Evolutionary conservation across 768 basidiomycete genomes (phyloP), one percentile per base, ranked within the genome.

Genomic region (Mycena filopes): DNA sequence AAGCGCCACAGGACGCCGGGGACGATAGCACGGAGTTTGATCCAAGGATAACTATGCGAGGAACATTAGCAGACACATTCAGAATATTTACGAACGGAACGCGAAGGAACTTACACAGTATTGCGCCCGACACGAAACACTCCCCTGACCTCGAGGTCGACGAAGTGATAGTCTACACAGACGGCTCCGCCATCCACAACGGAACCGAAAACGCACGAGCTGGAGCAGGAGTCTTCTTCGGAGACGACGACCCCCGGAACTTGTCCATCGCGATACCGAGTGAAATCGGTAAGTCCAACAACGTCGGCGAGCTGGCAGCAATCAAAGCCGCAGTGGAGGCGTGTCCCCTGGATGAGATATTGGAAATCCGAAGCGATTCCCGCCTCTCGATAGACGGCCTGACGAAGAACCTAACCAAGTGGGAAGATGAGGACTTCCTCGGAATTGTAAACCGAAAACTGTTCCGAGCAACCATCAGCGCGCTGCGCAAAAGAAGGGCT

Each of bases 291-390:
- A 31, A n/a, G 21, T 60, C 59, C 4, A 60, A 60, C 47, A 21
- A 60, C 3, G 49, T 51, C 15, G 59, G 59, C 16, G 59, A 60
- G 29, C 13, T 60, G 11, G 47, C 33, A 1, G 47, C 59, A 6
- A 38, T 60, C 11, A 60, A 60, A 23, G 47, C 50, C 2, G 47
- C 38, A 5, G 29, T 46, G 2, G 59, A 60, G 25, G 50, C 8
- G 16, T 31, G 28, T n/a, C 59, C 59, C 5, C 13, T 49, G 13
- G 40, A 51, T 16, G n/a, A 12, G 13, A 15, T 20, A 20, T 33
- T 60, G 10, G 16, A 38, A 10, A 60, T 49, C 11, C 4, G 4
- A 12, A 60, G 47, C 29, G 59, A 60, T 21, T 60, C 59, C 15
- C 18, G 26, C 12, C 5, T 18, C n/a, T 12, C 49, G 3, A 60